Conservation (phyloP, 805 yeast species). For the Nakazawaea pomicola region DNA sequence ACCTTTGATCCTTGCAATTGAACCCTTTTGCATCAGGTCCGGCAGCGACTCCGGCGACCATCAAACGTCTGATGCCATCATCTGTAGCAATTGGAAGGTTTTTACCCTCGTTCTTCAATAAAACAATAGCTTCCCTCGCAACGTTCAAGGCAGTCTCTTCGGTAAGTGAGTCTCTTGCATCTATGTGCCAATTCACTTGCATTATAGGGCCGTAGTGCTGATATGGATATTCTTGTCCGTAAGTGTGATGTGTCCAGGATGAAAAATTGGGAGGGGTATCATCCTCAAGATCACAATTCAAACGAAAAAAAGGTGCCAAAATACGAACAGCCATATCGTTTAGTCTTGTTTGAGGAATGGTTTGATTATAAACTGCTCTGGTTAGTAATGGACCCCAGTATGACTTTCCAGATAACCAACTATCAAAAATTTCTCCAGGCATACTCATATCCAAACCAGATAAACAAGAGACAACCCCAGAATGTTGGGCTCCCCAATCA, state of each 20-base stretch:
- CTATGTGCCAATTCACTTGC: constrained; percentile 51
- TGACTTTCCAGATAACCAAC: constrained; percentile 48
- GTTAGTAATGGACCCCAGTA: constrained; percentile 57
- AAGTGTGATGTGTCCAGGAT: constrained; percentile 54
- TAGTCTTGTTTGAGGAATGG: constrained; percentile 46
- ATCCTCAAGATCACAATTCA: constrained; percentile 34
- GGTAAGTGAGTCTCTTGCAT: constrained; percentile 42
- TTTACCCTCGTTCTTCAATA: constrained; percentile 47
- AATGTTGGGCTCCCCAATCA: constrained; percentile 59
- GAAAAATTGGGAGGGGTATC: constrained; percentile 46
- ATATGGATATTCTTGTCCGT: constrained; percentile 49
- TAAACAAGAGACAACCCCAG: constrained; percentile 49
- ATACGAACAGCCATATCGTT: constrained; percentile 59
- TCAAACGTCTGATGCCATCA: constrained; percentile 36
- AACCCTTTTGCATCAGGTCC: constrained; percentile 46
- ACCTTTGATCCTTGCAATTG: constrained; percentile 49
- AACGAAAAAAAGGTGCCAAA: constrained; percentile 48
- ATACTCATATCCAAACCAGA: constrained; percentile 61
- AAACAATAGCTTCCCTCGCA: constrained; percentile 51
- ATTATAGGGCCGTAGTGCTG: constrained; percentile 50
- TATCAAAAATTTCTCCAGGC: constrained; percentile 55
- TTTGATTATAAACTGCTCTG: constrained; percentile 47
- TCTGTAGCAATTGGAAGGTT: constrained; percentile 43
- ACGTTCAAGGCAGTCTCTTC: constrained; percentile 45
- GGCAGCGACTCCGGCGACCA: constrained; percentile 51